These are phyloP conservation scores for Candida nonsorbophila DNA, from an alignment of 805 yeast genomes.

Conservation along the genomic window DNA sequence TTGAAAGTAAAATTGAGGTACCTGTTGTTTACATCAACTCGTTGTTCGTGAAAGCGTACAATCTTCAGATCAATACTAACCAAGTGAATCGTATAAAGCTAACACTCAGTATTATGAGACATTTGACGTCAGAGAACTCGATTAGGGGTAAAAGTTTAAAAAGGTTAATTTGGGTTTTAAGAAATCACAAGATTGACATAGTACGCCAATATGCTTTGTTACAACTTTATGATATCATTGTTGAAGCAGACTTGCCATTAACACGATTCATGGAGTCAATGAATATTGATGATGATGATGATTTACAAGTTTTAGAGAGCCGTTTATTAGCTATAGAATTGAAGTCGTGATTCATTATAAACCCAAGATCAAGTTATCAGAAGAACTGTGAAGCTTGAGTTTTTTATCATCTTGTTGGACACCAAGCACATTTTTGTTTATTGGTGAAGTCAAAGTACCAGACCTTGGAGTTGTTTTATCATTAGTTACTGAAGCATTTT, in stretches of 20 bases:
- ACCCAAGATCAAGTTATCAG: conserved; percentile 17
- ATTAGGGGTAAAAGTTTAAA: no score
- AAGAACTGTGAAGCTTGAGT: conserved; percentile 11
- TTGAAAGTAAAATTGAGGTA: conserved; percentile 31
- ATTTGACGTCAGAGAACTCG: conserved; percentile 20
- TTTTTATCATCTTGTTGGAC: conserved; percentile 7
- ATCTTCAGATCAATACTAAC: conserved; percentile 49
- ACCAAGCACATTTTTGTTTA: conserved; percentile 7
- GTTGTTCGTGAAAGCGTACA: conserved; percentile 46
- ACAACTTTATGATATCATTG: conserved; percentile 4
- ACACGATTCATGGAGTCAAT: conserved; percentile 5
- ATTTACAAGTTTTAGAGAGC: neutral
- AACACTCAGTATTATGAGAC: conserved; percentile 41
- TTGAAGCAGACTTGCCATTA: conserved; percentile 1
- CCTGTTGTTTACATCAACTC: conserved; percentile 27
- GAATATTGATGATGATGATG: neutral
- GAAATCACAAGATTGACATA: conserved; percentile 2
- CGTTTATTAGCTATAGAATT: conserved; percentile 1
- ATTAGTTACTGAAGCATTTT: no score
- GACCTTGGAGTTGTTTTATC: no score
- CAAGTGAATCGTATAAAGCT: conserved; percentile 30
- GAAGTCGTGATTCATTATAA: conserved; percentile 9
- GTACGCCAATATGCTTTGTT: conserved; percentile 4
- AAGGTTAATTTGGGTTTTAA: conserved; percentile 2
- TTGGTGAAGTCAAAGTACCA: conserved; percentile 1